Evolutionary conservation across 176 grass and related monocot genomes (phyloP).

Genomic region (Panicum miliaceum): DNA sequence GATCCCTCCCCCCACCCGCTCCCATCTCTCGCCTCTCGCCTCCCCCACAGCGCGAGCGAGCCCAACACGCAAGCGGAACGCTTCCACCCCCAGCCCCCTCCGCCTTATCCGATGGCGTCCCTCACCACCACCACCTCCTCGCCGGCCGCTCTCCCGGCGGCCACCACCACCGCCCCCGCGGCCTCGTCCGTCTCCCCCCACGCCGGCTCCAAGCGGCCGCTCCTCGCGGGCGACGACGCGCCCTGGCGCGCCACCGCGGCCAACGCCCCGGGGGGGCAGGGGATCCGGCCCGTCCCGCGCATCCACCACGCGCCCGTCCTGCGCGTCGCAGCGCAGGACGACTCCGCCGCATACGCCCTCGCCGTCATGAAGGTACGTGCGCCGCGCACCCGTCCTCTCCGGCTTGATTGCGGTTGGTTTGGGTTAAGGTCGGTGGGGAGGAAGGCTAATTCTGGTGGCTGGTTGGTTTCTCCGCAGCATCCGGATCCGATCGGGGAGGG

Average conservation of each 20-base stretch:
- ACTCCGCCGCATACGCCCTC: constrained; percentile 72
- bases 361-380: constrained; percentile 88
- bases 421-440: constrained; percentile 22
- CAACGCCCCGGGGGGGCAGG: constrained; percentile 29
- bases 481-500: constrained; percentile 90
- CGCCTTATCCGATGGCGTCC: constrained; percentile 64
- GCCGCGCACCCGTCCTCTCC: neutral
- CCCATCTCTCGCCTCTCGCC: constrained; percentile 41
- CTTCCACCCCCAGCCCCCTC: neutral
- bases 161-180: constrained; percentile 41
- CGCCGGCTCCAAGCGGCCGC: constrained; percentile 59
- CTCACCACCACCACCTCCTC: constrained; percentile 64
- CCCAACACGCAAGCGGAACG: constrained; percentile 51
- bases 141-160: constrained; percentile 44
- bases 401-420: constrained; percentile 6
- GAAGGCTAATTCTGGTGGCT: constrained; percentile 14
- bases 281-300: constrained; percentile 70
- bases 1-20: neutral
- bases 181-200: constrained; percentile 49
- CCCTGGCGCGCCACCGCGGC: constrained; percentile 77
- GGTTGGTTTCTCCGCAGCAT: constrained; percentile 55
- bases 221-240: constrained; percentile 86
- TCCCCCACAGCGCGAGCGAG: constrained; percentile 39
- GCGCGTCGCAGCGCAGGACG: constrained; percentile 58
- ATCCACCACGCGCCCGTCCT: constrained; percentile 86